A percentile compares a stretch with the other conserved stretches of the same genome.
phyloP scores from a whole-genome alignment of 805 yeast species.

The Saccharomycopsis olivae region DNA sequence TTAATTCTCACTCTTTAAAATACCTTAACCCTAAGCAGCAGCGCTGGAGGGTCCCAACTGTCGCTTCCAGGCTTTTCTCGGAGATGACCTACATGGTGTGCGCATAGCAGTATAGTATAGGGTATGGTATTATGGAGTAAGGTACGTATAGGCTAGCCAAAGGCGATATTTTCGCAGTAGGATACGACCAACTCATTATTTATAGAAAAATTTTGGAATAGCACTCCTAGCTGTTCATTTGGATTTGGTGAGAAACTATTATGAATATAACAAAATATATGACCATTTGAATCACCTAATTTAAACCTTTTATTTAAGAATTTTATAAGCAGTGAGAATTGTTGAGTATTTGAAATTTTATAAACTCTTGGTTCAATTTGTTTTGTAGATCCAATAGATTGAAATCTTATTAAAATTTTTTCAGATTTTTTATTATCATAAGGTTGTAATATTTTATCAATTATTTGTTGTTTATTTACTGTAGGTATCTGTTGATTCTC shows the following conservation, averaged over 20 bases:
- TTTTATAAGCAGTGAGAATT: constrained; percentile 34
- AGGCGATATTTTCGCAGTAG: constrained; percentile 38
- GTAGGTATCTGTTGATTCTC: too few species aligned
- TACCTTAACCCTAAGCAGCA: too few species aligned
- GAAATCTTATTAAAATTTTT: constrained; percentile 29
- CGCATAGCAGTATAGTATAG: too few species aligned
- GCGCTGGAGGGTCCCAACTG: too few species aligned
- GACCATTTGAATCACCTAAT: constrained; percentile 18
- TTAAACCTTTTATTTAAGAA: constrained; percentile 34
- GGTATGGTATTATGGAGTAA: too few species aligned
- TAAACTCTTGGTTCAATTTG: constrained; percentile 39
- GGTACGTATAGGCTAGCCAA: too few species aligned
- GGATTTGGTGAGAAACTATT: constrained; percentile 37
- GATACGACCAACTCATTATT: constrained; percentile 32
- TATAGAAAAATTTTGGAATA: constrained; percentile 28
- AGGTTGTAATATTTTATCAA: constrained; percentile 5
- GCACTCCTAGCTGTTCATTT: constrained; percentile 31
- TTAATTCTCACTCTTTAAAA: too few species aligned
- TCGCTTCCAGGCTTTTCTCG: too few species aligned
- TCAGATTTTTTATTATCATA: not conserved
- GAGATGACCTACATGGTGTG: too few species aligned
- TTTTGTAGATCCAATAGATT: constrained; percentile 50
- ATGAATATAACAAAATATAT: constrained; percentile 33
- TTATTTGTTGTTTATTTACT: constrained; percentile 1
- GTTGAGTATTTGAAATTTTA: constrained; percentile 37